phyloP scores from a whole-genome alignment of 1,284 basidiomycete genomes.

The Ustilago curta region DNA sequence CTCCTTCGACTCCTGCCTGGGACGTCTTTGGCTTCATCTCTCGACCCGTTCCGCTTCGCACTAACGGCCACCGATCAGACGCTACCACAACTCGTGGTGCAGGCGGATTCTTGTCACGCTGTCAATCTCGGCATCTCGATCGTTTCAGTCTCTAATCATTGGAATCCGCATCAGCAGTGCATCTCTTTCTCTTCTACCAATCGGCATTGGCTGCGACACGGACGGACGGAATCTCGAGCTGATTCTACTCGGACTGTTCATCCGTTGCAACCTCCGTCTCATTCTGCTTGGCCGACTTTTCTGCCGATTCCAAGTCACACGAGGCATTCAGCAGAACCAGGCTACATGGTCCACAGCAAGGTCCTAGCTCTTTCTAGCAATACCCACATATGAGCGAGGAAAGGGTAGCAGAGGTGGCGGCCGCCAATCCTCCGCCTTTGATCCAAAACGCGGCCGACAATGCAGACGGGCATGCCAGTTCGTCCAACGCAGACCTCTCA shows the following conservation, averaged over 20 bases:
- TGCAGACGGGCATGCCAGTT: slow-evolving; percentile 3
- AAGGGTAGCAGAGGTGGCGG: slow-evolving; percentile 34
- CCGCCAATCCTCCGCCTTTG: slow-evolving; percentile 28
- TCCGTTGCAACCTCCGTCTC: background rate
- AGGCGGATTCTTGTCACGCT: no score
- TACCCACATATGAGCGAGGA: slow-evolving; percentile 39
- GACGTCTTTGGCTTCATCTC: slow-evolving; percentile 8
- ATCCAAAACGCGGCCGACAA: slow-evolving; percentile 13
- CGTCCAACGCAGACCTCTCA: background rate
- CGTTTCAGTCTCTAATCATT: slow-evolving; percentile 2
- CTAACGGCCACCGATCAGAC: background rate
- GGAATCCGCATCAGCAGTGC: background rate
- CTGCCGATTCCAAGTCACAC: background rate
- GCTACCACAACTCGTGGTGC: background rate
- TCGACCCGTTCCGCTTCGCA: background rate
- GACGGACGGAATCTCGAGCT: background rate
- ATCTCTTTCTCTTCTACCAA: background rate
- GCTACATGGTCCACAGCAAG: slow-evolving; percentile 16
- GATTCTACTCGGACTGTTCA: background rate
- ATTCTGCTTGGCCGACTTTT: background rate
- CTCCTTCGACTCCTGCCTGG: slow-evolving; percentile 15
- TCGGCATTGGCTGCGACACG: background rate
- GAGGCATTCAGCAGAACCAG: slow-evolving; percentile 1
- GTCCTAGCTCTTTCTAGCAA: background rate
- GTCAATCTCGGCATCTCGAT: background rate